Conservation (phyloP, 2,329 filamentous ascomycete genomes). For the Penicillium italicum region DNA sequence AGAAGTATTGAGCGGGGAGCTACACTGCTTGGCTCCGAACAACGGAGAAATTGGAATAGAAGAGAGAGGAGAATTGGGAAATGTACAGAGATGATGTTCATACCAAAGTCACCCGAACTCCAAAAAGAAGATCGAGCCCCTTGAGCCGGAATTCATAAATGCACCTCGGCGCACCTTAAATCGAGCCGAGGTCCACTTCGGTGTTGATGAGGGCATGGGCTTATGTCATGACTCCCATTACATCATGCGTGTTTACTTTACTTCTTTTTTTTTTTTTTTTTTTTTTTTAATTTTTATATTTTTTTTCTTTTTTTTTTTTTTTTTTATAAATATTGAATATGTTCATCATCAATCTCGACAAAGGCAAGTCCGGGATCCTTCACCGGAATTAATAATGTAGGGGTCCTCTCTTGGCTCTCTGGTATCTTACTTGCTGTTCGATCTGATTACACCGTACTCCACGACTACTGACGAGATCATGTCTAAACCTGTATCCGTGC, state of each 20-base stretch:
- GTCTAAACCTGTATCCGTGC: conserved; percentile 28
- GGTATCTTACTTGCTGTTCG: conserved; percentile 7
- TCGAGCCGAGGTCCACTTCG: conserved; percentile 33
- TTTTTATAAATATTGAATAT: not conserved
- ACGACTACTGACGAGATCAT: conserved; percentile 21
- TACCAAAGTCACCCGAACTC: conserved; percentile 22
- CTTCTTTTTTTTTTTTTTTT: not conserved
- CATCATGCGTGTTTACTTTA: not conserved
- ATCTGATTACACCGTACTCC: conserved; percentile 10
- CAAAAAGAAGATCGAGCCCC: conserved; percentile 9
- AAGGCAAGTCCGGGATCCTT: not conserved
- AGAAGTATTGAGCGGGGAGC: conserved; percentile 21
- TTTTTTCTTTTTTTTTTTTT: not conserved
- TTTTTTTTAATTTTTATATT: no score
- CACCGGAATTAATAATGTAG: not conserved
- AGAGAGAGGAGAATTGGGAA: not conserved
- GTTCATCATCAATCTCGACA: not conserved
- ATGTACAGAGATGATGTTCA: conserved; percentile 3
- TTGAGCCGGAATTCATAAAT: conserved; percentile 10
- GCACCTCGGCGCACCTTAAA: conserved; percentile 36
- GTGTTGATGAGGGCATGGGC: not conserved
- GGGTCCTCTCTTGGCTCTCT: conserved; percentile 8
- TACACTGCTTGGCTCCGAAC: conserved; percentile 14
- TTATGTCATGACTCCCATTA: conserved; percentile 11
- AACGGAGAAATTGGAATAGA: not conserved